A percentile compares a stretch with the other conserved stretches of the same genome.
Conservation (phyloP, 1,139 yeast species). For the Scheffersomyces illinoinensis region DNA sequence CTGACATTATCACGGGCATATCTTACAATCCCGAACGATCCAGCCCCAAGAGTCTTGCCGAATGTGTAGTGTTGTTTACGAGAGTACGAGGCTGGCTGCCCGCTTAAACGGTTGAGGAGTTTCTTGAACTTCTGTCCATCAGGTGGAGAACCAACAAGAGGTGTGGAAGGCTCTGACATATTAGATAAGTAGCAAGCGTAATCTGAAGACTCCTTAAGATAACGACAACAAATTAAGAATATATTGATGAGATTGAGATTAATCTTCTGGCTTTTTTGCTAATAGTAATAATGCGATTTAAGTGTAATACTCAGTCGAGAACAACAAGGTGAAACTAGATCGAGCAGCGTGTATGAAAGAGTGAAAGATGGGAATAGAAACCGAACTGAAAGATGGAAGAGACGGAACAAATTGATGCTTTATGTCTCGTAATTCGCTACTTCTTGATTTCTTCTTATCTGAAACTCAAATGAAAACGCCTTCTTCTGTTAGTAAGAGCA, state of each 20-base stretch:
- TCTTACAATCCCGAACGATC: conserved; percentile 87
- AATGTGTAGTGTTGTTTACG: conserved; percentile 67
- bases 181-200: neutral
- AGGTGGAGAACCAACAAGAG: neutral
- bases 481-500: neutral
- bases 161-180: neutral
- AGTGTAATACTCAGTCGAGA: neutral
- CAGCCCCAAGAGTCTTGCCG: conserved; percentile 86
- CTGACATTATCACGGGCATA: conserved; percentile 63
- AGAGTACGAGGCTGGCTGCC: conserved; percentile 72
- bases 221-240: neutral
- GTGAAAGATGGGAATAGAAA: neutral
- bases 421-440: neutral
- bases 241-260: neutral
- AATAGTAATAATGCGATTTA: neutral
- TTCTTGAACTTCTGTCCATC: conserved; percentile 25
- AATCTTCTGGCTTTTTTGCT: too few relatives aligned
- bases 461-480: neutral
- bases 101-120: conserved; percentile 54
- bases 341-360: neutral
- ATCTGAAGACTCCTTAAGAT: neutral
- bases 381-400: neutral
- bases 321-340: neutral
- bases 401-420: neutral
- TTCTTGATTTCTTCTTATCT: neutral